Evolutionary conservation across 345 rosid species (phyloP).

Genomic region (Erucastrum elatum): DNA sequence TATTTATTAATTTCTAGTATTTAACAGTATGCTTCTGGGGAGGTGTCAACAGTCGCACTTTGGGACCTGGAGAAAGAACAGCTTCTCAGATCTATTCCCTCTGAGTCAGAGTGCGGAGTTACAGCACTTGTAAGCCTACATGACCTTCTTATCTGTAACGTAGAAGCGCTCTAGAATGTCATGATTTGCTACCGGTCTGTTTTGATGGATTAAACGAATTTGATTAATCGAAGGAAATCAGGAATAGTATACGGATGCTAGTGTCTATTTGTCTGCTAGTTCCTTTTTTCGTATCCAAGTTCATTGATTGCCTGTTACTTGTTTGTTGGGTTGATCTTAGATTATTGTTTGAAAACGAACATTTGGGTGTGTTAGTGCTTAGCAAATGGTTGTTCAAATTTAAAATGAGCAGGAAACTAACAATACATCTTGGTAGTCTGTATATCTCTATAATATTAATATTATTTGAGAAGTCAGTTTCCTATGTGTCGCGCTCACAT

Average conservation of each 20-base stretch:
- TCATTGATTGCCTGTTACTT: too few species aligned
- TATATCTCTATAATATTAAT: too few species aligned
- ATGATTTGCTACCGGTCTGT: slow-evolving; percentile 6
- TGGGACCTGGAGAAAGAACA: slow-evolving; percentile 98
- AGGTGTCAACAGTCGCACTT: slow-evolving; percentile 70
- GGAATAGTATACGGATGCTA: not conserved
- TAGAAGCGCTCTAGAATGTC: slow-evolving; percentile 15
- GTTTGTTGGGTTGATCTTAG: not conserved
- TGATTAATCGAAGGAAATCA: too few species aligned
- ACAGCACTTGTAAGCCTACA: slow-evolving; percentile 77
- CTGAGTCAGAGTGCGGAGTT: slow-evolving; percentile 71
- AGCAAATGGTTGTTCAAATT: too few species aligned
- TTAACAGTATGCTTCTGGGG: slow-evolving; percentile 86
- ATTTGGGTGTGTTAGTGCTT: not conserved
- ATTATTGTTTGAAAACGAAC: not conserved
- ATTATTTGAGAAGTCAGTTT: too few species aligned
- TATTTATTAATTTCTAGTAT: slow-evolving; percentile 19
- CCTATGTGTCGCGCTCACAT: too few species aligned
- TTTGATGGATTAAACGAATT: not conserved
- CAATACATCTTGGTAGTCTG: not conserved
- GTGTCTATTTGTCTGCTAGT: slow-evolving; percentile 3
- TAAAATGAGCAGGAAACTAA: not conserved
- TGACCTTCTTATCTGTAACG: slow-evolving; percentile 5
- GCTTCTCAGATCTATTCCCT: slow-evolving; percentile 66
- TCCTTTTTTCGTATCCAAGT: not conserved